Conservation (phyloP, 352 stramenopile species). For the Phytophthora macrochlamydospora region DNA sequence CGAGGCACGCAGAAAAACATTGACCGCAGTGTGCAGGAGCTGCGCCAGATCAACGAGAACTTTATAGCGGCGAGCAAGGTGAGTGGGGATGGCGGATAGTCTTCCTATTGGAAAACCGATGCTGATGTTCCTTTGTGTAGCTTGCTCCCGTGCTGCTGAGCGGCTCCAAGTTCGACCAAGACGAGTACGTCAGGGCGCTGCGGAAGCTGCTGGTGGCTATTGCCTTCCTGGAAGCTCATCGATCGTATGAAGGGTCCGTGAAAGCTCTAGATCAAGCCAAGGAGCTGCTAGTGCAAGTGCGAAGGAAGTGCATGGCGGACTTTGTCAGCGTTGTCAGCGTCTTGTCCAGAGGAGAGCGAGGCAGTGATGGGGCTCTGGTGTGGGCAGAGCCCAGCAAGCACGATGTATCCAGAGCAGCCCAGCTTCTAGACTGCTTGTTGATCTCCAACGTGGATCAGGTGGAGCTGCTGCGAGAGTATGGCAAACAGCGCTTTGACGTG, state of each 20-base stretch:
- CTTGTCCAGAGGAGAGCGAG: conserved; percentile 51
- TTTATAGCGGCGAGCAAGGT: conserved; percentile 78
- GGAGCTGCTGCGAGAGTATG: conserved; percentile 68
- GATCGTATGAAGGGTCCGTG: conserved; percentile 71
- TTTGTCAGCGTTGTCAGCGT: conserved; percentile 76
- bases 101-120: neutral
- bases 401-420: conserved; percentile 53
- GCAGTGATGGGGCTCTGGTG: conserved; percentile 21
- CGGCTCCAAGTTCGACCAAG: conserved; percentile 74
- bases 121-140: conserved; percentile 30
- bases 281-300: conserved; percentile 63
- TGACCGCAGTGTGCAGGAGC: conserved; percentile 74
- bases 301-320: conserved; percentile 68
- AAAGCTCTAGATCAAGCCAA: conserved; percentile 74
- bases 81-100: neutral
- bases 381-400: conserved; percentile 60
- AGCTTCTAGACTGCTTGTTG: conserved; percentile 69
- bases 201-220: conserved; percentile 74
- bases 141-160: conserved; percentile 68
- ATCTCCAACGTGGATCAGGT: conserved; percentile 54
- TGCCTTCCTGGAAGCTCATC: conserved; percentile 70
- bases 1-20: conserved; percentile 87
- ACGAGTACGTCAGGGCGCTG: conserved; percentile 68
- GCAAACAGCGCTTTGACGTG: conserved; percentile 70
- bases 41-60: conserved; percentile 75